Base-by-base conservation (phyloP, 352 stramenopile species). In the Pythium chondricola region DNA sequence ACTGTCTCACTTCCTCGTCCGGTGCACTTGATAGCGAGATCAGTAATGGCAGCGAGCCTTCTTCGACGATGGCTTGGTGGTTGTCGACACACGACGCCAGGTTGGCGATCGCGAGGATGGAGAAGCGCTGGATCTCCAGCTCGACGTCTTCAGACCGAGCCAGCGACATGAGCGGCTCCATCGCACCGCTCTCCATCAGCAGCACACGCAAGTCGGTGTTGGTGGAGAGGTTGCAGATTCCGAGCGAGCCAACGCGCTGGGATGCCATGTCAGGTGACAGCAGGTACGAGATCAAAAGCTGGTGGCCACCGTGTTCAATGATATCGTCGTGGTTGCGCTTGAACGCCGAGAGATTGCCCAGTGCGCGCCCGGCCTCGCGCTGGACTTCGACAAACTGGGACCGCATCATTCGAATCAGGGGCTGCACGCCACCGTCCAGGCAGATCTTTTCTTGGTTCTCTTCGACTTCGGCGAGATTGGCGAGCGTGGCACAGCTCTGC, bases 401-500 rank as follows among this genome's bases (percentile, higher is more conserved):
- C 16, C 95, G 79, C 94, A 98, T 98, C 61, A 96, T 95, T 21
- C 71, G 54, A 45, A 98, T 96, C 22, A 96, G 78, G 20, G 93
- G 91, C 36, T 83, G 78, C 3, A 98, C 81, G 24, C 86, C 95
- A 17, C 88, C 90, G 58, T 98, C 92, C 3, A 78, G 52, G 21
- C 87, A 95, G 45, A 98, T 96, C 33, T 96, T 95, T 36, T 93
- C 78, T 63, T 98, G 95, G 66, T 98, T 98, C 42, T 97, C 88
- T 36, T 89, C 74, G 20, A 98, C 84, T 62, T 98, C 95, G 1
- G 94, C 90, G 6, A 98, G 61, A 65, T 98, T 98, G 10, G 93
- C 93, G 17, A 98, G 69, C 16, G 90, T 96, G 1, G 90, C 94
- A 38, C 85, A 97, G 40, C 85, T 83, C 53, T 97, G 91, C 0